Conservation (phyloP, 371 early-diverging fungal genomes). For the Mucor indicus region DNA sequence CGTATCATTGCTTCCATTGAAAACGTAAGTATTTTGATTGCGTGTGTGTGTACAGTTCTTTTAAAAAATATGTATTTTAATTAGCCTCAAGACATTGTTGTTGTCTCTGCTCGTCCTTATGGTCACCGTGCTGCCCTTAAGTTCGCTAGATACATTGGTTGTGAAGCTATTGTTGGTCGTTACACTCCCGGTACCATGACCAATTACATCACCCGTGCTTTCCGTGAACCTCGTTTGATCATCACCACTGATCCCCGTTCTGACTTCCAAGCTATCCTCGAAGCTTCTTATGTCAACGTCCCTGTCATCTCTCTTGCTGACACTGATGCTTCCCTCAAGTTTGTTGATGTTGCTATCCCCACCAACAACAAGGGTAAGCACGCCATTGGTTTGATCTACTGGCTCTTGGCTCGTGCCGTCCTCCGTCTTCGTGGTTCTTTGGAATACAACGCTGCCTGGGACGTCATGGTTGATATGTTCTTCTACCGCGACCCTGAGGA, state of each 20-base stretch:
- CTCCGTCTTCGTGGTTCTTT: conserved; percentile 96
- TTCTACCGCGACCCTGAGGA: conserved; percentile 95
- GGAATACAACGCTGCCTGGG: conserved; percentile 83
- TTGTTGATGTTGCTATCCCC: conserved; percentile 99
- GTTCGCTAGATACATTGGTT: conserved; percentile 97
- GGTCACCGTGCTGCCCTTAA: conserved; percentile 99
- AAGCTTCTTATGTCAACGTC: conserved; percentile 99
- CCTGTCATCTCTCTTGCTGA: conserved; percentile 99
- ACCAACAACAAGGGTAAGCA: conserved; percentile 99
- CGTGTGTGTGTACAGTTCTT: too few species aligned
- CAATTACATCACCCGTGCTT: conserved; percentile 98
- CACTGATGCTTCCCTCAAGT: conserved; percentile 93
- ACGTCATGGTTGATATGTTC: conserved; percentile 98
- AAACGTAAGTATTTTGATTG: conserved; percentile 75
- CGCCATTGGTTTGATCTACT: conserved; percentile 97
- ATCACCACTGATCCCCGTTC: conserved; percentile 98
- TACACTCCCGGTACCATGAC: conserved; percentile 99
- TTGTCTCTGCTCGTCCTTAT: conserved; percentile 96
- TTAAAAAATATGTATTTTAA: background rate
- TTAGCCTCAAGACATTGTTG: conserved; percentile 89
- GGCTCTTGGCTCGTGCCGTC: conserved; percentile 96
- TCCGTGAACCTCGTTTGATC: conserved; percentile 98
- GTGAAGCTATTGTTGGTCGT: conserved; percentile 98
- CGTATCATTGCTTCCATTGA: conserved; percentile 96
- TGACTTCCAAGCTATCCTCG: conserved; percentile 98